Conservation (phyloP, 1,139 yeast species). For the Taiozyma sp. region DNA sequence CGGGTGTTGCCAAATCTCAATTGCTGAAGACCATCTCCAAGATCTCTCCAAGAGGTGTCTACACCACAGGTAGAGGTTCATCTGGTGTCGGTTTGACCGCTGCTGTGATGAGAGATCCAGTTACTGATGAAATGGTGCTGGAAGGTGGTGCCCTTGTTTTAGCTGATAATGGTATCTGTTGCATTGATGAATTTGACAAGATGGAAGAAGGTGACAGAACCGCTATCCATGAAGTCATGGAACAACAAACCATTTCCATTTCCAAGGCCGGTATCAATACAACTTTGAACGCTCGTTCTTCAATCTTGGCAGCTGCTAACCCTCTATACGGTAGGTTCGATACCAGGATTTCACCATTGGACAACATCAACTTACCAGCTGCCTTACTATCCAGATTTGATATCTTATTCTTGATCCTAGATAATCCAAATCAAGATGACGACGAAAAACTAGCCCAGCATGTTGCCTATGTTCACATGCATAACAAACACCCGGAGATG, state of each 20-base stretch:
- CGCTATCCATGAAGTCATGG: slow-evolving; percentile 99
- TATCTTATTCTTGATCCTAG: slow-evolving; percentile 79
- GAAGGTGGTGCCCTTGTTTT: slow-evolving; percentile 98
- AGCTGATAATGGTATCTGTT: slow-evolving; percentile 97
- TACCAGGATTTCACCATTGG: slow-evolving; percentile 85
- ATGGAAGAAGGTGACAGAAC: slow-evolving; percentile 98
- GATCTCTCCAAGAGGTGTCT: slow-evolving; percentile 95
- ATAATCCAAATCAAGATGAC: slow-evolving; percentile 72
- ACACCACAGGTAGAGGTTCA: slow-evolving; percentile 98
- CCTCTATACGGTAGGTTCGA: slow-evolving; percentile 96
- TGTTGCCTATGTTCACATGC: slow-evolving; percentile 95
- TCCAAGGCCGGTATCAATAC: slow-evolving; percentile 98
- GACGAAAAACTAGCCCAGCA: slow-evolving; percentile 90
- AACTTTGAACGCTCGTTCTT: slow-evolving; percentile 91
- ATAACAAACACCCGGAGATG: slow-evolving; percentile 78
- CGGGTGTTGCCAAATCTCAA: slow-evolving; percentile 99
- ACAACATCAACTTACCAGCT: slow-evolving; percentile 94
- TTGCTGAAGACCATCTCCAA: slow-evolving; percentile 85
- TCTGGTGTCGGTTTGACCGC: slow-evolving; percentile 99
- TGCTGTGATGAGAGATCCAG: slow-evolving; percentile 98
- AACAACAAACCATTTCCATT: slow-evolving; percentile 96
- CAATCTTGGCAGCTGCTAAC: slow-evolving; percentile 96
- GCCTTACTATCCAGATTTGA: slow-evolving; percentile 96
- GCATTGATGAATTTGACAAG: slow-evolving; percentile 98
- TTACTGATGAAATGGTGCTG: slow-evolving; percentile 95